Percentiles rank a stretch among this genome's conserved stretches.
phyloP scores from a whole-genome alignment of 257 asterid species.

The Scutellaria baicalensis region DNA sequence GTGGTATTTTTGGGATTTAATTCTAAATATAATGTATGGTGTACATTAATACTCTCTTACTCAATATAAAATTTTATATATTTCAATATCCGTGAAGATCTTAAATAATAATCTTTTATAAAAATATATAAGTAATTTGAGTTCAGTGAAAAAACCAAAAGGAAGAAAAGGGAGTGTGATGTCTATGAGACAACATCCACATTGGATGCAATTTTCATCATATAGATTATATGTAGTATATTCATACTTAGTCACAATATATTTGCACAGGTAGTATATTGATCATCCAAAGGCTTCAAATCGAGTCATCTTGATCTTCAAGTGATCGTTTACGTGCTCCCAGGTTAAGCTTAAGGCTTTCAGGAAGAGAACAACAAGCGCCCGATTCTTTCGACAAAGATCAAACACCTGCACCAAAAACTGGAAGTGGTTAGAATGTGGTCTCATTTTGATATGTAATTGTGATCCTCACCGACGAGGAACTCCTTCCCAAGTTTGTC shows the following conservation, averaged over 20 bases:
- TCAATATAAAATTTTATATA: no score
- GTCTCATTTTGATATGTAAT: not conserved
- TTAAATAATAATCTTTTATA: no score
- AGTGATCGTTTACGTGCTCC: constrained; percentile 80
- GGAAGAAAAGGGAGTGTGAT: not conserved
- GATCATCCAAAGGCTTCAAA: constrained; percentile 9
- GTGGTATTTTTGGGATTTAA: no score
- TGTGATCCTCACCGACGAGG: constrained; percentile 65
- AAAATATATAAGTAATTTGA: no score
- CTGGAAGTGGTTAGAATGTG: not conserved
- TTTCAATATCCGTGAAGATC: no score
- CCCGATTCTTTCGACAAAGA: constrained; percentile 70
- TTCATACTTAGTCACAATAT: constrained; percentile 1
- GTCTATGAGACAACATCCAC: not conserved
- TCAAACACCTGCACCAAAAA: constrained; percentile 66
- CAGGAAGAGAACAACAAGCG: constrained; percentile 72
- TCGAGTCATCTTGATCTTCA: constrained; percentile 58
- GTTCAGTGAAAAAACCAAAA: no score
- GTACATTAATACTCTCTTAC: no score
- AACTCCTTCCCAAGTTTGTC: constrained; percentile 80
- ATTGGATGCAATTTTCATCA: not conserved
- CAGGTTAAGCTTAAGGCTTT: constrained; percentile 72
- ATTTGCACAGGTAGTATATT: not conserved
- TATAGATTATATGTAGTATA: constrained; percentile 17
- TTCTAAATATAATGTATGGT: no score